Percentiles rank a stretch among this genome's conserved stretches.
Conservation (phyloP, 208 protist genomes). For the Leishmania aethiopica region DNA sequence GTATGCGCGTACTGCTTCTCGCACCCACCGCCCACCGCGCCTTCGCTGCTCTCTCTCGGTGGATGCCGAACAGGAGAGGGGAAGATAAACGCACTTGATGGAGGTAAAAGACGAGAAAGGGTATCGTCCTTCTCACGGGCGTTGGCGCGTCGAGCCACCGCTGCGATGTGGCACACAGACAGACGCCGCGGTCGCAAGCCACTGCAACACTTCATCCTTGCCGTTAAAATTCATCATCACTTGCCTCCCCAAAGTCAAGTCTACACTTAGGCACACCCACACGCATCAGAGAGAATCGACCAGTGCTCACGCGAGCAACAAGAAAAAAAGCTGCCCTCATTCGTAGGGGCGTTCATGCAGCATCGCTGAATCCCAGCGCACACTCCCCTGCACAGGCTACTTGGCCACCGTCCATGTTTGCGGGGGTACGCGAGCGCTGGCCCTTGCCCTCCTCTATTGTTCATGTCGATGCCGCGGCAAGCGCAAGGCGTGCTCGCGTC, state of each 20-base stretch:
- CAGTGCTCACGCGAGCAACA: not conserved
- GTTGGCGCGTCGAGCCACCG: not conserved
- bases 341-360: not conserved
- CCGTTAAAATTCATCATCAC: not conserved
- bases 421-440: not conserved
- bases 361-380: not conserved
- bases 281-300: not conserved
- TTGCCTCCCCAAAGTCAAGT: not conserved
- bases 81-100: not conserved
- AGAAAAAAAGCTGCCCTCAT: not conserved
- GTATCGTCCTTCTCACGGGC: not conserved
- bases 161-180: not conserved
- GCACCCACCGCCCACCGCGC: not conserved
- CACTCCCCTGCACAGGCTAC: not conserved
- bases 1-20: not conserved
- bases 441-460: not conserved
- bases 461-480: not conserved
- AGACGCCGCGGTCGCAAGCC: not conserved
- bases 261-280: not conserved
- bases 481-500: not conserved
- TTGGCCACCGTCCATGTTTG: not conserved
- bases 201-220: not conserved
- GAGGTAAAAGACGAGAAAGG: not conserved
- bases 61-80: not conserved
- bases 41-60: not conserved